A percentile compares a stretch with the other conserved stretches of the same genome.
These are phyloP conservation scores for Phytopythium sindhum DNA, from an alignment of 352 stramenopile genomes.

Conservation along the genomic window DNA sequence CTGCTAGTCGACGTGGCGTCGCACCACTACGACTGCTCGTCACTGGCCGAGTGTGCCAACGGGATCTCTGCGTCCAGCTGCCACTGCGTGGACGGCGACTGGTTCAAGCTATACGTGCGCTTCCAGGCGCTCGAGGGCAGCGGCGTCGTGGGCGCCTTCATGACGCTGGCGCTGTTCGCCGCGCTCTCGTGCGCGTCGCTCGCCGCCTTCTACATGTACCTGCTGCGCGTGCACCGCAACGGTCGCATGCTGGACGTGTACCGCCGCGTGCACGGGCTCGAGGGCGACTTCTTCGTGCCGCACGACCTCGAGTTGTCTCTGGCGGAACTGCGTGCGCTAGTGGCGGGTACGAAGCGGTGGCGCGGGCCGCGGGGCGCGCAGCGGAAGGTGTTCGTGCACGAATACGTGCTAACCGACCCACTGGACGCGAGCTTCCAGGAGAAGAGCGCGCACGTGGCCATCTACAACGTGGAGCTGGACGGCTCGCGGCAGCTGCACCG, in stretches of 20 bases:
- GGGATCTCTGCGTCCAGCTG: constrained; percentile 39
- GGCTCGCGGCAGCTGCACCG: constrained; percentile 63
- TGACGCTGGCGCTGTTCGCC: constrained; percentile 76
- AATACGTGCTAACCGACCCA: constrained; percentile 77
- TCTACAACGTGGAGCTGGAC: constrained; percentile 76
- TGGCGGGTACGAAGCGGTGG: constrained; percentile 56
- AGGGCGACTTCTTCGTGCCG: constrained; percentile 82
- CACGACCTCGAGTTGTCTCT: constrained; percentile 84
- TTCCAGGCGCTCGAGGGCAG: constrained; percentile 71
- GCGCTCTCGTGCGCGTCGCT: constrained; percentile 54
- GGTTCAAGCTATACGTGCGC: constrained; percentile 86
- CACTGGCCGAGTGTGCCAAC: constrained; percentile 31
- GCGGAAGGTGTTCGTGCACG: constrained; percentile 77
- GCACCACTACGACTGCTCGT: constrained; percentile 76
- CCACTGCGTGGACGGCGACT: constrained; percentile 79
- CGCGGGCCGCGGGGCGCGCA: constrained; percentile 50
- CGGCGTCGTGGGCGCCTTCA: constrained; percentile 72
- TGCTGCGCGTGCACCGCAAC: constrained; percentile 89
- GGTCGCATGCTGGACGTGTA: constrained; percentile 89
- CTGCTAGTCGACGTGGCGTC: constrained; percentile 70
- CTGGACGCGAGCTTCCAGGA: constrained; percentile 58
- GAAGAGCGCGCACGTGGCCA: constrained; percentile 70
- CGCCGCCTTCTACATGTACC: constrained; percentile 66
- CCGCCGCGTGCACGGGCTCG: constrained; percentile 64
- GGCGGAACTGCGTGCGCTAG: constrained; percentile 68